Evolutionary conservation across 192 early-diverging fungal species (phyloP).

Genomic region (Entomortierella lignicola): DNA sequence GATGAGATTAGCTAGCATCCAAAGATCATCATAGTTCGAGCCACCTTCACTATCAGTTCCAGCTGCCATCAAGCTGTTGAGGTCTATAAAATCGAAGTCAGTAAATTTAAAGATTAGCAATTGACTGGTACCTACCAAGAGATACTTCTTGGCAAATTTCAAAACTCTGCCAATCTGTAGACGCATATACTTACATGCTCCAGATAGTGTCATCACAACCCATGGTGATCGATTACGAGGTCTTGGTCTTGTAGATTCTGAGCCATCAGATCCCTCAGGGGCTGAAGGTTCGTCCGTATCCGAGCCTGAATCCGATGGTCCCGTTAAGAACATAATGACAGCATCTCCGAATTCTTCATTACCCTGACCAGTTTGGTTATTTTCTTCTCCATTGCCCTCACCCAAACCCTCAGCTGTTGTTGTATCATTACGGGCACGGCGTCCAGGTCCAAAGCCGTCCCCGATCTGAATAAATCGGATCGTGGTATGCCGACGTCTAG

Average conservation of each 20-base stretch:
- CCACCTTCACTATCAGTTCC: constrained; percentile 31
- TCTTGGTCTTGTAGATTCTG: constrained; percentile 4
- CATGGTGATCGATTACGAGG: constrained; percentile 36
- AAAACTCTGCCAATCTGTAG: background rate
- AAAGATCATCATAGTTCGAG: constrained; percentile 52
- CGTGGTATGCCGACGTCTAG: constrained; percentile 30
- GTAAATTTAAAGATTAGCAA: no score
- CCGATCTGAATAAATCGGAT: constrained; percentile 45
- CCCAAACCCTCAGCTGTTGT: background rate
- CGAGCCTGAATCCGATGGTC: constrained; percentile 3
- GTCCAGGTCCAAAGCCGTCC: constrained; percentile 9
- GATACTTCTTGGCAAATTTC: no score
- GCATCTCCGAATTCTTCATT: constrained; percentile 23
- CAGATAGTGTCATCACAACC: constrained; percentile 38
- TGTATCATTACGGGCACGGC: background rate
- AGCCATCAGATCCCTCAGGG: constrained; percentile 1
- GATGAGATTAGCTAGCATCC: constrained; percentile 52
- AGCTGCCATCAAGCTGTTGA: constrained; percentile 41
- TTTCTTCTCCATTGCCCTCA: background rate
- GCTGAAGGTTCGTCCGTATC: constrained; percentile 10
- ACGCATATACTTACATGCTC: constrained; percentile 33
- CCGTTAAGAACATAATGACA: constrained; percentile 39
- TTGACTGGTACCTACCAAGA: no score
- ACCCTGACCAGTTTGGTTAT: background rate
- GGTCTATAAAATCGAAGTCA: constrained; percentile 11